Base-by-base conservation (phyloP, 495 filamentous ascomycete species). In the Evernia prunastri region DNA sequence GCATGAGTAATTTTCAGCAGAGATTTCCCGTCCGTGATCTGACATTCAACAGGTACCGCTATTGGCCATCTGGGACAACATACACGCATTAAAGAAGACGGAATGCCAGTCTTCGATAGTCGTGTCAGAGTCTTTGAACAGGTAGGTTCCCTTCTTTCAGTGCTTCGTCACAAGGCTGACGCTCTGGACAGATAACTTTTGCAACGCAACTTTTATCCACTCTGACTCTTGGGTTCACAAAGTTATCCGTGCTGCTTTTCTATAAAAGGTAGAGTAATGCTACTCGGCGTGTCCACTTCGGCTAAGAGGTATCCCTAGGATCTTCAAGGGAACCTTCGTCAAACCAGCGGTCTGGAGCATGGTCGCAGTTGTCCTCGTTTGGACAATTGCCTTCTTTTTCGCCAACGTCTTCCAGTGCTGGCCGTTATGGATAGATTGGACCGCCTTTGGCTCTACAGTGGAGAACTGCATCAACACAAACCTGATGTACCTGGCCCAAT, bases 241-340 rank as follows among this genome's bases (percentile, higher is more conserved):
- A 63, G 17, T n/a, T 56, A 12, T 49, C 49, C 10, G 60, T 63
- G 8, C 18, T 63, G n/a, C 35, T 63, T 25, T 51, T 63, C 25
- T 63, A 63, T 25, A 57, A 56, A 27, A 57, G 60, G 36, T 45
- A 43, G 12, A 2, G 11, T 3, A 25, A 18, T 12, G 23, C 49
- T 20, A 17, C 4, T 31, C 13, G 18, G 42, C 1, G 2, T 20
- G 40, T 23, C 31, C 15, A n/a, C 7, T 12, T 17, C 25, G 29
- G 9, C 39, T 29, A 9, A 56, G 9, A 31, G 8, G 18, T 27
- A 10, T 6, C 29, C 0, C 12, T 37, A 63, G 31, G 25, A 63
- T 57, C 7, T 63, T 31, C 27, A 8, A 53, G 25, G 49, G 51
- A 1, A 43, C 33, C 1, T 18, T 29, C 15, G 51, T 63, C 36